A percentile compares a stretch with the other conserved stretches of the same genome.
Conservation (phyloP, 164 flowering plant species). For the Buxus sempervirens region DNA sequence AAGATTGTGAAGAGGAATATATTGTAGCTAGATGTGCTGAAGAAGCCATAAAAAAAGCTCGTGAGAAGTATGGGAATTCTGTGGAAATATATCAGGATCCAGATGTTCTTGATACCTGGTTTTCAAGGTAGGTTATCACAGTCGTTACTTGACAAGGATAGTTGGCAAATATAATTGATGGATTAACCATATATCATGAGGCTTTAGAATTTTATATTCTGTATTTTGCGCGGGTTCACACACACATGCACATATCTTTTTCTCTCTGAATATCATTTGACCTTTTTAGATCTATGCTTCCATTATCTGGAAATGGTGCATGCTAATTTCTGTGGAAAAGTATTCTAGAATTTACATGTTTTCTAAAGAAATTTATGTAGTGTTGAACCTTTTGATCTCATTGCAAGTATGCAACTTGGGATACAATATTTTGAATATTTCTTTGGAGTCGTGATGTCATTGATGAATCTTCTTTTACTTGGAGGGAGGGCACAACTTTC, state of each 20-base stretch:
- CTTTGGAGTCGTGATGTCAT: too few relatives aligned
- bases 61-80: constrained; percentile 62
- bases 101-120: constrained; percentile 99
- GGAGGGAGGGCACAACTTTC: too few relatives aligned
- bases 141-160: not conserved
- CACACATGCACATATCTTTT: too few relatives aligned
- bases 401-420: too few relatives aligned
- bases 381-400: too few relatives aligned
- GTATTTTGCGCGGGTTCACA: too few relatives aligned
- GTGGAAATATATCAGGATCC: constrained; percentile 93
- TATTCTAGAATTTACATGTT: too few relatives aligned
- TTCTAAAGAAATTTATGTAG: too few relatives aligned
- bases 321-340: too few relatives aligned
- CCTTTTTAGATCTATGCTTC: not conserved
- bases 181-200: not conserved
- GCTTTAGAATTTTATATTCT: not conserved
- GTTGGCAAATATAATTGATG: not conserved
- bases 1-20: constrained; percentile 82
- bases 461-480: too few relatives aligned
- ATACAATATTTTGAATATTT: too few relatives aligned
- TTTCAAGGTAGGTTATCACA: constrained; percentile 61
- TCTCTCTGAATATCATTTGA: not conserved
- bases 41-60: constrained; percentile 78
- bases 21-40: constrained; percentile 72
- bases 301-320: too few relatives aligned